Conservation (phyloP, 1,284 basidiomycete genomes). For the Pterulicium gracile region DNA sequence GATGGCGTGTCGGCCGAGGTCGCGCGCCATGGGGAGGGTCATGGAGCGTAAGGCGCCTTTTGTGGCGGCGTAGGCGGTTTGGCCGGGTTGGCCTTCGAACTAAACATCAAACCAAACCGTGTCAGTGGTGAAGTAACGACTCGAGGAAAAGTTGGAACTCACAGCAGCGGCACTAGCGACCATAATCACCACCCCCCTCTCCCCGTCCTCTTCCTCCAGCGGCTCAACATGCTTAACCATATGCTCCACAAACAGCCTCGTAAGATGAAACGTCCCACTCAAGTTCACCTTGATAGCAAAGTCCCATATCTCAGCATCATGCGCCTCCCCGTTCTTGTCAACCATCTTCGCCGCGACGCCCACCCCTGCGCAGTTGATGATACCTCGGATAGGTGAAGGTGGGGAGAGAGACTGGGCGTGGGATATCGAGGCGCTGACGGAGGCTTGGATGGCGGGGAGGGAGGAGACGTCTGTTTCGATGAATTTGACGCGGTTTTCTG, state of each 20-base stretch:
- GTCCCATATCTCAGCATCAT: constrained; percentile 39
- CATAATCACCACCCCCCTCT: constrained; percentile 42
- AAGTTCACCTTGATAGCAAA: constrained; percentile 39
- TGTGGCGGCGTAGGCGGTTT: constrained; percentile 39
- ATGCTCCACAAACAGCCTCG: constrained; percentile 37
- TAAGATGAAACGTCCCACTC: constrained; percentile 43
- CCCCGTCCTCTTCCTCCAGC: constrained; percentile 34
- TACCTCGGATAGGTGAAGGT: constrained; percentile 30
- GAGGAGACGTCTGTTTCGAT: constrained; percentile 34
- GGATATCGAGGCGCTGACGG: constrained; percentile 27
- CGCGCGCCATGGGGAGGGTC: constrained; percentile 44
- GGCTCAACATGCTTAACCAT: constrained; percentile 30
- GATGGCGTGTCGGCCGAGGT: constrained; percentile 37
- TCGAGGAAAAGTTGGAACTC: constrained; percentile 14
- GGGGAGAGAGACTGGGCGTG: constrained; percentile 34
- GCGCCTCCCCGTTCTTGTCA: constrained; percentile 30
- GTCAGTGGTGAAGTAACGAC: not conserved
- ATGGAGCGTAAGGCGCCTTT: constrained; percentile 45
- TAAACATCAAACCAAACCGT: constrained; percentile 12
- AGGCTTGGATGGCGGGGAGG: constrained; percentile 24
- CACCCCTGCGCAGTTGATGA: constrained; percentile 45
- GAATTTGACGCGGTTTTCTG: constrained; percentile 22
- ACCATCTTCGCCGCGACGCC: constrained; percentile 34
- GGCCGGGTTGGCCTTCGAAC: constrained; percentile 40
- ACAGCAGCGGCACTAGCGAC: constrained; percentile 47